Conservation (phyloP, 148 eudicot species). For the Silene uniflora region DNA sequence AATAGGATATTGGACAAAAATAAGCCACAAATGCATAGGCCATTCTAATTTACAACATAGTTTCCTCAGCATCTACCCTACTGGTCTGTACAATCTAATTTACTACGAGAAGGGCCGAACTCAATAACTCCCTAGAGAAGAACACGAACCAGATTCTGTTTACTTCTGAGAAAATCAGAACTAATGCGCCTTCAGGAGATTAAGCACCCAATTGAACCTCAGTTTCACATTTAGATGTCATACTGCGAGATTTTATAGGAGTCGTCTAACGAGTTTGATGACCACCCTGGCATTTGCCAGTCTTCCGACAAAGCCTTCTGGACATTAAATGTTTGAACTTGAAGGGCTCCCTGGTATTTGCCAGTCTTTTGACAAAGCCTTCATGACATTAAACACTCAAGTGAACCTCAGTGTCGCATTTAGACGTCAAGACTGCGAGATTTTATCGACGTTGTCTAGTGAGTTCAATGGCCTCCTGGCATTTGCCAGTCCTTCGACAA, state of each 20-base stretch:
- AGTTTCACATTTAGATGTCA: not conserved
- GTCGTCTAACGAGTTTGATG: not conserved
- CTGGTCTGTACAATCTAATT: conserved; percentile 17
- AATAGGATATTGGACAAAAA: conserved; percentile 15
- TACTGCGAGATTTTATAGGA: not conserved
- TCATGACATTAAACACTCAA: not conserved
- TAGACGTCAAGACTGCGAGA: not conserved
- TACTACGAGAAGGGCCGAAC: not conserved
- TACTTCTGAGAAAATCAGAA: not conserved
- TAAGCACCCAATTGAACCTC: too few relatives aligned
- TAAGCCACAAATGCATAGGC: conserved; percentile 19
- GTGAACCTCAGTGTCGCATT: not conserved
- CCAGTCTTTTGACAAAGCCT: not conserved
- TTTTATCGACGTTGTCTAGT: not conserved
- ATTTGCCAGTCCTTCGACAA: not conserved
- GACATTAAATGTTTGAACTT: too few relatives aligned
- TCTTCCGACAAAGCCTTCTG: not conserved
- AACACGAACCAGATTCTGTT: not conserved
- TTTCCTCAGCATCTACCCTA: conserved; percentile 7
- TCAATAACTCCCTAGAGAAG: conserved; percentile 2
- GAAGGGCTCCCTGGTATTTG: too few relatives aligned
- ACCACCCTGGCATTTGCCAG: not conserved
- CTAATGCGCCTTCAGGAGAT: not conserved
- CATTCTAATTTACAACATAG: conserved; percentile 23
- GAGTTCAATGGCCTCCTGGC: not conserved